phyloP scores from a whole-genome alignment of 345 rosid species.

The Acer campestre region DNA sequence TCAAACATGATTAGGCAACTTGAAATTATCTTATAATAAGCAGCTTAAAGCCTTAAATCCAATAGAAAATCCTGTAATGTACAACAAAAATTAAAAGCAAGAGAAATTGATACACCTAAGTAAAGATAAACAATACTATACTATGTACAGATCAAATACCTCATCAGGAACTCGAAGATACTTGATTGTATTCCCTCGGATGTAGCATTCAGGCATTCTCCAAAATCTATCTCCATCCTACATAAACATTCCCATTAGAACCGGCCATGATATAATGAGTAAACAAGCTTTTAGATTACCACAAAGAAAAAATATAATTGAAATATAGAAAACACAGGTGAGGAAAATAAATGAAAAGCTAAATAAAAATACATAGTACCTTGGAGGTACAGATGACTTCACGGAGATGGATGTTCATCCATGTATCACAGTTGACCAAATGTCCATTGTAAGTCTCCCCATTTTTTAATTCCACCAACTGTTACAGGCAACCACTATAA shows the following conservation, averaged over 20 bases:
- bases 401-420: slow-evolving; percentile 99
- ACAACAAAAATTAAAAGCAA: neutral
- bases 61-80: neutral
- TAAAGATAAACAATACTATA: neutral
- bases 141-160: slow-evolving; percentile 39
- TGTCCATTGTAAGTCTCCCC: slow-evolving; percentile 99
- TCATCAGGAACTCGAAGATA: slow-evolving; percentile 99
- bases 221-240: slow-evolving; percentile 99
- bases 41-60: neutral
- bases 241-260: slow-evolving; percentile 17
- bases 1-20: neutral
- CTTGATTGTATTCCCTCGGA: slow-evolving; percentile 97
- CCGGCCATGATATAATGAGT: neutral
- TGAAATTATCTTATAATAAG: neutral
- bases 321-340: slow-evolving; percentile 2
- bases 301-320: neutral
- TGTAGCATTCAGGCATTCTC: slow-evolving; percentile 99
- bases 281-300: neutral
- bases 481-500: slow-evolving; percentile 29
- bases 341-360: neutral
- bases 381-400: slow-evolving; percentile 99
- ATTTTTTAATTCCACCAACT: slow-evolving; percentile 95
- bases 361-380: slow-evolving; percentile 37
- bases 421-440: slow-evolving; percentile 92
- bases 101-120: neutral